Conservation (phyloP, 23 red algal species). For the Pyropia haitanensis region DNA sequence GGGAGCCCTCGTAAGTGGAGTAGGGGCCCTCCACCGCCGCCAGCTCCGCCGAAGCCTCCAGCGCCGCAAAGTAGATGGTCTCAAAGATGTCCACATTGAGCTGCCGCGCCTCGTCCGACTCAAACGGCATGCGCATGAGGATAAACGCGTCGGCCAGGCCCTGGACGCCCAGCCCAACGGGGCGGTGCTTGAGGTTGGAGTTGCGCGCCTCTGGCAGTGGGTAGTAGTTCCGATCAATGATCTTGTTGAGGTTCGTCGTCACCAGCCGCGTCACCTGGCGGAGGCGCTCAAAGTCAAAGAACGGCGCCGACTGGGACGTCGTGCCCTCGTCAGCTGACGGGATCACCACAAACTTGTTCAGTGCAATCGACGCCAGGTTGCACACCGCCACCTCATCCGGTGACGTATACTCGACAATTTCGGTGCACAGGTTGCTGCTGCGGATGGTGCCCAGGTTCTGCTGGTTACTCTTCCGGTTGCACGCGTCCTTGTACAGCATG, state of each 20-base stretch:
- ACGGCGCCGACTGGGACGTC: conserved; percentile 7
- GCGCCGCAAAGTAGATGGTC: conserved; percentile 87
- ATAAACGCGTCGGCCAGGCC: conserved; percentile 97
- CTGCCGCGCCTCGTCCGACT: conserved; percentile 80
- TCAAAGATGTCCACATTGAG: conserved; percentile 93
- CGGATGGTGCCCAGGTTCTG: conserved; percentile 97
- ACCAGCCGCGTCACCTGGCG: conserved; percentile 57
- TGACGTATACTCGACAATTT: conserved; percentile 94
- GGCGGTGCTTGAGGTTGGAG: conserved; percentile 88
- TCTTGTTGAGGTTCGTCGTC: conserved; percentile 85
- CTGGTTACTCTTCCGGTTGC: conserved; percentile 98
- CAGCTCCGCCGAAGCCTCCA: conserved; percentile 69
- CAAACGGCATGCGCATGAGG: conserved; percentile 94
- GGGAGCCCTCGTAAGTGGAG: conserved; percentile 74
- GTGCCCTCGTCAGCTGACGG: conserved; percentile 17
- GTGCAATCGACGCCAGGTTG: conserved; percentile 94
- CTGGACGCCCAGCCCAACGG: conserved; percentile 92
- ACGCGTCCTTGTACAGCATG: conserved; percentile 98
- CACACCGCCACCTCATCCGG: conserved; percentile 99
- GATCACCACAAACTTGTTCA: conserved; percentile 83
- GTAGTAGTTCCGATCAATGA: conserved; percentile 97
- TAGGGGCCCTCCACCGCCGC: conserved; percentile 70
- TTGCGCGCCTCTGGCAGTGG: conserved; percentile 73
- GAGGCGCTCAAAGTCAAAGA: conserved; percentile 70
- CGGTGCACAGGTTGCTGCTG: conserved; percentile 89